Percentiles rank a stretch among this genome's conserved stretches.
Conservation (phyloP, 768 basidiomycete genomes). For the Leccinum subgranulosum region DNA sequence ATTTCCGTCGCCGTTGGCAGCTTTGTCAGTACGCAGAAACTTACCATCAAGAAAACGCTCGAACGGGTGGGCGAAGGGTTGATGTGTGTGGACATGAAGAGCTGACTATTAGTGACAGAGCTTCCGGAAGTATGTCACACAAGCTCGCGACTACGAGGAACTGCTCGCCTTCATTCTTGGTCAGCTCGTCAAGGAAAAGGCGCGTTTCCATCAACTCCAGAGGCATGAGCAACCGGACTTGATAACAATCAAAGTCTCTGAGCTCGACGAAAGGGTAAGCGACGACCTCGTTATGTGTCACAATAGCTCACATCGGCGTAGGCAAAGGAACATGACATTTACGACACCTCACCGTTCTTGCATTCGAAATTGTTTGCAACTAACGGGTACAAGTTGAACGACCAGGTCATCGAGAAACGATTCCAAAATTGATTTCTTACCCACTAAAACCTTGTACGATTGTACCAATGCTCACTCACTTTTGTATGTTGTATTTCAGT, state of each 20-base stretch:
- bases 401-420: constrained; percentile 66
- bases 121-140: constrained; percentile 96
- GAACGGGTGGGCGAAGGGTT: constrained; percentile 60
- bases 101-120: constrained; percentile 48
- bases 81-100: background rate
- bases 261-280: constrained; percentile 85
- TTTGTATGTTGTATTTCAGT: constrained; percentile 17
- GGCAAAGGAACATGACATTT: constrained; percentile 98
- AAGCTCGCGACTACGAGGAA: constrained; percentile 95
- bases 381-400: constrained; percentile 82
- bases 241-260: constrained; percentile 71
- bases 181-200: constrained; percentile 89
- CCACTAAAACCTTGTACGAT: constrained; percentile 1
- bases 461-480: constrained; percentile 4
- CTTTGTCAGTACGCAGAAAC: constrained; percentile 96
- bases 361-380: constrained; percentile 77
- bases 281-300: background rate
- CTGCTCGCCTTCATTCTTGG: constrained; percentile 92
- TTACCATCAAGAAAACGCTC: constrained; percentile 96
- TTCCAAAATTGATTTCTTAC: constrained; percentile 43
- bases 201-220: constrained; percentile 77
- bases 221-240: constrained; percentile 73
- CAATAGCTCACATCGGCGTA: constrained; percentile 31
- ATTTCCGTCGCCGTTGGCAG: constrained; percentile 94
- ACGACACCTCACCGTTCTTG: constrained; percentile 83